Percentiles rank a stretch among this genome's conserved stretches.
Evolutionary conservation across 2,329 filamentous ascomycete species (phyloP).

Genomic region (Phyllosticta citribraziliensis): DNA sequence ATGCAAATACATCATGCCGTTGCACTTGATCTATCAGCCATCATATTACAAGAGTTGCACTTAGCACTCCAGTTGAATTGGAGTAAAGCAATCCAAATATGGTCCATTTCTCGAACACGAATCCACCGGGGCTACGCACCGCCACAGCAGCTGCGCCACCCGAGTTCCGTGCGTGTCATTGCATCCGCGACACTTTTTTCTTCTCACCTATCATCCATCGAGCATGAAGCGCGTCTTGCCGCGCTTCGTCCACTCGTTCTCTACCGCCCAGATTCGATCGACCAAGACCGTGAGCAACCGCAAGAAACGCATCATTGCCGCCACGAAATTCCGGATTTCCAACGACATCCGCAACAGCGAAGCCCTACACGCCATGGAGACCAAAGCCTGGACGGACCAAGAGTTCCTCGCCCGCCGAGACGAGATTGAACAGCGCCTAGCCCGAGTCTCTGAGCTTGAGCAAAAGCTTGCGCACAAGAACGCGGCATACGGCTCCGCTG

Average conservation of each 20-base stretch:
- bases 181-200: slow-evolving; percentile 6
- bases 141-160: neutral
- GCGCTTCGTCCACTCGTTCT: neutral
- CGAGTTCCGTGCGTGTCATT: slow-evolving; percentile 3
- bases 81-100: no score
- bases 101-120: no score
- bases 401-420: slow-evolving; percentile 7
- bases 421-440: slow-evolving; percentile 48
- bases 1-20: no score
- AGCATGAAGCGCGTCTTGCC: slow-evolving; percentile 8
- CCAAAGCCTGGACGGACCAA: slow-evolving; percentile 6
- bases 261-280: neutral
- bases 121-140: neutral
- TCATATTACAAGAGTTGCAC: no score
- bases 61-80: no score
- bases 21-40: no score
- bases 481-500: slow-evolving; percentile 20
- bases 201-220: neutral
- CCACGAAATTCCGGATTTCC: neutral
- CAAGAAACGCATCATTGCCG: slow-evolving; percentile 4
- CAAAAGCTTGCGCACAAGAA: slow-evolving; percentile 48
- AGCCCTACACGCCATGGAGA: slow-evolving; percentile 2
- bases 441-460: slow-evolving; percentile 59
- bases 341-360: neutral
- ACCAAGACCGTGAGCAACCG: neutral